These are phyloP conservation scores for Inga laurina DNA, from an alignment of 306 rosid species.

Conservation along the genomic window DNA sequence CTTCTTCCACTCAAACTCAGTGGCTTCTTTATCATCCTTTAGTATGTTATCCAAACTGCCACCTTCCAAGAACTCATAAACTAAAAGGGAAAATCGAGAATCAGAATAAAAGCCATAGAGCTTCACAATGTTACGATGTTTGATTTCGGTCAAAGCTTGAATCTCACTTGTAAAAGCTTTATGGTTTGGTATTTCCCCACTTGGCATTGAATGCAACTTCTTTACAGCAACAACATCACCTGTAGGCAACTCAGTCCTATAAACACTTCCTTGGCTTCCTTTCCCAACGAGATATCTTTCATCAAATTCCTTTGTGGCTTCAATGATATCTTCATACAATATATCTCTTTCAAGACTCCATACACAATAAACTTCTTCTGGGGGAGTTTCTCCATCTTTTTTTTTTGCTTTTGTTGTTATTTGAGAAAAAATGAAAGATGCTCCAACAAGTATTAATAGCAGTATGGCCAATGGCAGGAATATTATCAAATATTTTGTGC, in stretches of 20 bases:
- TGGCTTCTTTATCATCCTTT: background rate
- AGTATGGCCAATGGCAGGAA: background rate
- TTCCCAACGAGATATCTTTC: background rate
- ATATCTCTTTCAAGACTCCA: background rate
- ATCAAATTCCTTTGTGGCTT: background rate
- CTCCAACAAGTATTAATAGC: background rate
- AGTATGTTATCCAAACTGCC: background rate
- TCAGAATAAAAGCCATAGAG: slow-evolving; percentile 2
- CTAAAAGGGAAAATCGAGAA: slow-evolving; percentile 1
- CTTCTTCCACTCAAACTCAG: background rate
- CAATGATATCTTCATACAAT: background rate
- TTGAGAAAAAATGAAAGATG: background rate
- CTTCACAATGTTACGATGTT: background rate
- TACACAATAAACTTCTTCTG: background rate
- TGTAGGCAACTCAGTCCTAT: background rate
- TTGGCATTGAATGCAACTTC: background rate
- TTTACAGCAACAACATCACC: background rate
- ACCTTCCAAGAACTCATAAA: slow-evolving; percentile 14
- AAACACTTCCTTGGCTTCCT: background rate
- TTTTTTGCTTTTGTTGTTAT: background rate
- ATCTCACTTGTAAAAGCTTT: background rate
- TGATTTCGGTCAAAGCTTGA: background rate
- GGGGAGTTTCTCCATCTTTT: background rate
- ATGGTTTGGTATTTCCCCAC: background rate
- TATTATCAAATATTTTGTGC: background rate